Percentiles rank a stretch among this genome's conserved stretches.
These are phyloP conservation scores for Erodium chrysanthum DNA, from an alignment of 441 rosid species.

Conservation along the genomic window DNA sequence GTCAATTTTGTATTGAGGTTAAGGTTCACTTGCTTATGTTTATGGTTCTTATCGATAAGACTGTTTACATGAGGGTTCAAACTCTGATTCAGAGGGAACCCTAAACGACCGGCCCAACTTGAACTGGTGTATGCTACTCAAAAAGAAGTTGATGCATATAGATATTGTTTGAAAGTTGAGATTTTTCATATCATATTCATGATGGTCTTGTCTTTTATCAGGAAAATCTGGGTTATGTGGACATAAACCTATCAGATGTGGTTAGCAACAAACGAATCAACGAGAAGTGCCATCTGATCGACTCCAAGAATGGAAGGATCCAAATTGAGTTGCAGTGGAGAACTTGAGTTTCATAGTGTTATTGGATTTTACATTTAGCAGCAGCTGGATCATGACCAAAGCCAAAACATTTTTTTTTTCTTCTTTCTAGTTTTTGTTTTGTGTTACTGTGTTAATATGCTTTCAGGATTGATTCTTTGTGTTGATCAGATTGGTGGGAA, in stretches of 20 bases:
- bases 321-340: conserved; percentile 6
- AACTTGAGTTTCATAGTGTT: not conserved
- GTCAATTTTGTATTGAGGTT: too few species aligned
- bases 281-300: not conserved
- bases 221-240: conserved; percentile 2
- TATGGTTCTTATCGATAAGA: too few species aligned
- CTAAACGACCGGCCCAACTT: too few species aligned
- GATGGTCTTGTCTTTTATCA: not conserved
- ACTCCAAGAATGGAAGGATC: conserved; percentile 4
- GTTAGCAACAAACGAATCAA: not conserved
- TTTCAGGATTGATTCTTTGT: conserved; percentile 16
- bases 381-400: too few species aligned
- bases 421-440: too few species aligned
- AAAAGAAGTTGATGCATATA: too few species aligned
- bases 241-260: not conserved
- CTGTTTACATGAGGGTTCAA: too few species aligned
- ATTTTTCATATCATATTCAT: too few species aligned
- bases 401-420: too few species aligned
- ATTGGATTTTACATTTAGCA: too few species aligned
- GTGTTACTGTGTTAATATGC: conserved; percentile 13
- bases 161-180: not conserved
- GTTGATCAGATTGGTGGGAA: conserved; percentile 23
- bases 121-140: conserved; percentile 16
- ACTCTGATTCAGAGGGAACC: too few species aligned
- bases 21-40: too few species aligned